A percentile compares a stretch with the other conserved stretches of the same genome.
Conservation (phyloP, 148 eudicot species). For the Camellia japonica region DNA sequence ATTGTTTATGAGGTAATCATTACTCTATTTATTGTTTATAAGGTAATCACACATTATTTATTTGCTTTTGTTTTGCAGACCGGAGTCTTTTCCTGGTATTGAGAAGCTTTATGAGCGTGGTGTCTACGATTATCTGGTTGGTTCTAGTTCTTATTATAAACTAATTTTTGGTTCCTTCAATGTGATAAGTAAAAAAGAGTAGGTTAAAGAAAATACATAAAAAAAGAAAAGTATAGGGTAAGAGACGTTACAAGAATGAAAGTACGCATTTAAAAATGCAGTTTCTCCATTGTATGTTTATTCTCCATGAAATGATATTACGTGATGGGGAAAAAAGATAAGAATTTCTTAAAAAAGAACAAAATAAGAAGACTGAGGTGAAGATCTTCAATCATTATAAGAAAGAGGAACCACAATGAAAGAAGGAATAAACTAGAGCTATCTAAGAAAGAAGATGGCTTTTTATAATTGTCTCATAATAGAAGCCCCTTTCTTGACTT, state of each 20-base stretch:
- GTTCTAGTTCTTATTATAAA: conserved; percentile 20
- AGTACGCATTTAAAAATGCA: background rate
- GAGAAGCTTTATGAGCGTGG: conserved; percentile 28
- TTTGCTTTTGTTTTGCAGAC: background rate
- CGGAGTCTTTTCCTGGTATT: no score
- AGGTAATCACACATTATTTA: background rate
- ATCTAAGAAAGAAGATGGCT: background rate
- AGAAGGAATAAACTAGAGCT: background rate
- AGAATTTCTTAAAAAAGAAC: background rate
- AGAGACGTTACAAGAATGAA: background rate
- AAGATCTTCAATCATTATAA: background rate
- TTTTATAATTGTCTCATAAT: background rate
- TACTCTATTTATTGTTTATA: background rate
- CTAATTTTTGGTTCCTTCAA: background rate
- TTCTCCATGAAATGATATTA: background rate
- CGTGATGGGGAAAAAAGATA: background rate
- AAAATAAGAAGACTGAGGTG: background rate
- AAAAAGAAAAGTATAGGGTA: background rate
- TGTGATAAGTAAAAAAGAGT: background rate
- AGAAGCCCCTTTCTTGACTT: background rate
- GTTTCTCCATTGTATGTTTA: background rate
- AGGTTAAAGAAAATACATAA: background rate
- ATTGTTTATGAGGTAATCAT: background rate
- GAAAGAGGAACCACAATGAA: background rate
- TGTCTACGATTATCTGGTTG: conserved; percentile 77